phyloP scores from a whole-genome alignment of 192 early-diverging fungal genomes.

The Mortierella claussenii region DNA sequence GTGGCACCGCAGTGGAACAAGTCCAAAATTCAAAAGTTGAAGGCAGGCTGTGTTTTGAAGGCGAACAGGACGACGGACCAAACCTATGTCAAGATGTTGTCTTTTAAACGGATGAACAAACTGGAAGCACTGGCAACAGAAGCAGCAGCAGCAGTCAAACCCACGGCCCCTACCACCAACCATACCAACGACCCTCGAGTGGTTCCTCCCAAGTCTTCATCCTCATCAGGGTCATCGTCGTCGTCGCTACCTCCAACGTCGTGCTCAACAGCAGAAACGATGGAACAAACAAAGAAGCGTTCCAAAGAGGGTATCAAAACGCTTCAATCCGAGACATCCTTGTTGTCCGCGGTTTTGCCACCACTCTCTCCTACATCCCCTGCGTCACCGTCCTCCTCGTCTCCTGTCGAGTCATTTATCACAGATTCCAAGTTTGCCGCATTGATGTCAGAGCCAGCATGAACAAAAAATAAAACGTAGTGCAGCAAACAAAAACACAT shows the following conservation, averaged over 20 bases:
- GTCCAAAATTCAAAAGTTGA: constrained; percentile 10
- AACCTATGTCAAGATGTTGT: constrained; percentile 18
- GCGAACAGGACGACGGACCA: constrained; percentile 26
- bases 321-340: background rate
- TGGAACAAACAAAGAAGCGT: background rate
- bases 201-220: background rate
- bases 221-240: background rate
- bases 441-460: constrained; percentile 5
- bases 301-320: background rate
- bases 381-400: background rate
- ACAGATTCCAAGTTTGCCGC: constrained; percentile 13
- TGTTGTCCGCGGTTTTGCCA: no score
- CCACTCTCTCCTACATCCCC: background rate
- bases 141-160: background rate
- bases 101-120: constrained; percentile 24
- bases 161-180: no score
- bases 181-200: no score
- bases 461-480: background rate
- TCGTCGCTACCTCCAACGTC: no score
- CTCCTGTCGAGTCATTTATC: constrained; percentile 2
- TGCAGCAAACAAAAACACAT: background rate
- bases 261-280: no score
- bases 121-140: constrained; percentile 3
- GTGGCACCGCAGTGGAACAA: constrained; percentile 20
- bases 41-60: constrained; percentile 37